A percentile compares a stretch with the other conserved stretches of the same genome.
Conservation (phyloP, 2,329 filamentous ascomycete genomes). For the Claviceps quebecensis region DNA sequence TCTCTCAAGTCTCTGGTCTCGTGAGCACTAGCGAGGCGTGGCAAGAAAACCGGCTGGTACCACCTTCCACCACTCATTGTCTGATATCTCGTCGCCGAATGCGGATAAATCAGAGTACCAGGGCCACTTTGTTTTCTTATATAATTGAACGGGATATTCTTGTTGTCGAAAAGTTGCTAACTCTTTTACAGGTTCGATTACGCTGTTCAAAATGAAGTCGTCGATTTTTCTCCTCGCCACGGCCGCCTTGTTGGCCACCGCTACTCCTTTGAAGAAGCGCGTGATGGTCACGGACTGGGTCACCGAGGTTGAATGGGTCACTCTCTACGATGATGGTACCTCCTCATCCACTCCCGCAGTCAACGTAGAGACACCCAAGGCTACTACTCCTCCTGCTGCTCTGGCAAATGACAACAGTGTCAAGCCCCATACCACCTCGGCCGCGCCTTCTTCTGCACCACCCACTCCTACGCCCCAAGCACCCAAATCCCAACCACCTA, state of each 20-base stretch:
- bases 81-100: background rate
- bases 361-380: constrained; percentile 5
- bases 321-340: constrained; percentile 22
- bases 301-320: constrained; percentile 28
- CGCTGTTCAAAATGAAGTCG: constrained; percentile 29
- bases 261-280: constrained; percentile 29
- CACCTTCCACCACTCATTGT: background rate
- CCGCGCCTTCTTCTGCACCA: background rate
- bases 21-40: background rate
- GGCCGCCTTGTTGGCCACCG: constrained; percentile 31
- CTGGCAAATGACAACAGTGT: background rate
- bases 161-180: background rate
- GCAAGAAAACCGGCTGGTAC: background rate
- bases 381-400: background rate
- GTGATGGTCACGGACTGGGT: constrained; percentile 26
- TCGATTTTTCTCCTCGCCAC: constrained; percentile 31
- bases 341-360: background rate
- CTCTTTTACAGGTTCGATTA: background rate
- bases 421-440: constrained; percentile 1
- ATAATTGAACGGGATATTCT: background rate
- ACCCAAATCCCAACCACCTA: background rate
- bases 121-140: background rate
- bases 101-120: background rate
- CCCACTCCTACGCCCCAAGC: constrained; percentile 2
- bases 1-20: background rate